phyloP scores from a whole-genome alignment of 768 basidiomycete genomes.

The Lactarius sp. region DNA sequence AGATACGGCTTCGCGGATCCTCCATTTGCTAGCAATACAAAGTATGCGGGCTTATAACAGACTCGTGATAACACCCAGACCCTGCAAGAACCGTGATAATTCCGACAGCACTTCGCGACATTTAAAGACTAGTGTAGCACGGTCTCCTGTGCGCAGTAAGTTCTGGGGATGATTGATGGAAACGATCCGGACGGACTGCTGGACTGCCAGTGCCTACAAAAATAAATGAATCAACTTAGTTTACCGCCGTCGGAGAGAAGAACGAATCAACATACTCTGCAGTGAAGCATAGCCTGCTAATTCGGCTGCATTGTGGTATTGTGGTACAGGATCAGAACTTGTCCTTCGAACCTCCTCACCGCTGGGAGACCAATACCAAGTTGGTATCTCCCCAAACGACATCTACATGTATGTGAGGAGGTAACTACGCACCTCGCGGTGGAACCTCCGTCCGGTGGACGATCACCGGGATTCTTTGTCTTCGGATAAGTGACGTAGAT shows the following conservation, averaged over 20 bases:
- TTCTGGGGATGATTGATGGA: constrained; percentile 87
- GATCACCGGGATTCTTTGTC: constrained; percentile 59
- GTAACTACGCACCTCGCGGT: constrained; percentile 55
- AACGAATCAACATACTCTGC: constrained; percentile 53
- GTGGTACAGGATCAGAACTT: constrained; percentile 89
- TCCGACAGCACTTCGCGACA: constrained; percentile 3
- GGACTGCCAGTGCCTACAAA: constrained; percentile 55
- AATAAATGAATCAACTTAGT: neutral
- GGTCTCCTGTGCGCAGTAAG: constrained; percentile 88
- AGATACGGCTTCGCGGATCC: constrained; percentile 56
- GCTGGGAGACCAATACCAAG: constrained; percentile 39
- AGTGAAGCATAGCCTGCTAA: constrained; percentile 96
- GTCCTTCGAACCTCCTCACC: constrained; percentile 83
- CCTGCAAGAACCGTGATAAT: constrained; percentile 39
- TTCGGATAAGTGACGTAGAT: too few species aligned
- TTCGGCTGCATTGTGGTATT: constrained; percentile 91
- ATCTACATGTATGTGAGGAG: constrained; percentile 1
- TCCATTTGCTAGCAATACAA: neutral
- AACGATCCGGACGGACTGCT: constrained; percentile 89
- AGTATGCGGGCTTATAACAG: constrained; percentile 40
- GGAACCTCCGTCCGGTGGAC: constrained; percentile 73
- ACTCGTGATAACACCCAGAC: constrained; percentile 71
- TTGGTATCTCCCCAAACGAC: neutral
- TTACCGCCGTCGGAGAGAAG: constrained; percentile 6
- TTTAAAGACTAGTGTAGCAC: constrained; percentile 83